Evolutionary conservation across 2,329 filamentous ascomycete species (phyloP).

Genomic region (Aspergillus luchuensis): DNA sequence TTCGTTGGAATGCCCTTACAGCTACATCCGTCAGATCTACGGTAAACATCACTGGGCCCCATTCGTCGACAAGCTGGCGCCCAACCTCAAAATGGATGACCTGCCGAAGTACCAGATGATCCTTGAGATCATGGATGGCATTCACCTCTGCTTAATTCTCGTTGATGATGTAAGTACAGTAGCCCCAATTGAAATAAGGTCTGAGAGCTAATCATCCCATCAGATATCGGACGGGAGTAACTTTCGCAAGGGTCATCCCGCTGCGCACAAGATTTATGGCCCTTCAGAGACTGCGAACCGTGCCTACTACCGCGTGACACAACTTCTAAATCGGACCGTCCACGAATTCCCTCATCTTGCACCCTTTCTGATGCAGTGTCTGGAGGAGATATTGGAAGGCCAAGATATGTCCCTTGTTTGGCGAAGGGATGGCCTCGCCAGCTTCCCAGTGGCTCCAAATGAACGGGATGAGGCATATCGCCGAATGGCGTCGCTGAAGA

Average conservation of each 20-base stretch:
- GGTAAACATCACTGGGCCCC: slow-evolving; percentile 23
- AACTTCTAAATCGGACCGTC: slow-evolving; percentile 20
- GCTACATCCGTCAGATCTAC: slow-evolving; percentile 21
- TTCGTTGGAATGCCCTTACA: slow-evolving; percentile 21
- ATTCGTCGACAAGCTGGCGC: slow-evolving; percentile 23
- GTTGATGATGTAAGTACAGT: slow-evolving; percentile 22
- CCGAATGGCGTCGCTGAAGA: slow-evolving; percentile 22
- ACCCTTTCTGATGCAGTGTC: slow-evolving; percentile 21
- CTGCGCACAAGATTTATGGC: slow-evolving; percentile 23
- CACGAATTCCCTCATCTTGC: slow-evolving; percentile 17
- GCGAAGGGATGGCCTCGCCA: slow-evolving; percentile 22
- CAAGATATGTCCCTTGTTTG: slow-evolving; percentile 26
- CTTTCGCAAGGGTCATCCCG: slow-evolving; percentile 22
- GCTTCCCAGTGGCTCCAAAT: slow-evolving; percentile 12
- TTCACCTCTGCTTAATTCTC: slow-evolving; percentile 25
- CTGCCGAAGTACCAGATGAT: slow-evolving; percentile 19
- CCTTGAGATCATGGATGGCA: slow-evolving; percentile 25
- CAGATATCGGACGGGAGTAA: slow-evolving; percentile 25
- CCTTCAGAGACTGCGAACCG: slow-evolving; percentile 26
- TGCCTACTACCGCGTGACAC: slow-evolving; percentile 25
- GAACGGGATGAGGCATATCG: slow-evolving; percentile 19
- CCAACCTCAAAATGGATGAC: slow-evolving; percentile 15
- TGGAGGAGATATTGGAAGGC: slow-evolving; percentile 25
- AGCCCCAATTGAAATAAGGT: not conserved
- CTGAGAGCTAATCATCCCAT: not conserved